These are phyloP conservation scores for Hirsutella rhossiliensis DNA, from an alignment of 2,329 filamentous ascomycete species.

Conservation along the genomic window DNA sequence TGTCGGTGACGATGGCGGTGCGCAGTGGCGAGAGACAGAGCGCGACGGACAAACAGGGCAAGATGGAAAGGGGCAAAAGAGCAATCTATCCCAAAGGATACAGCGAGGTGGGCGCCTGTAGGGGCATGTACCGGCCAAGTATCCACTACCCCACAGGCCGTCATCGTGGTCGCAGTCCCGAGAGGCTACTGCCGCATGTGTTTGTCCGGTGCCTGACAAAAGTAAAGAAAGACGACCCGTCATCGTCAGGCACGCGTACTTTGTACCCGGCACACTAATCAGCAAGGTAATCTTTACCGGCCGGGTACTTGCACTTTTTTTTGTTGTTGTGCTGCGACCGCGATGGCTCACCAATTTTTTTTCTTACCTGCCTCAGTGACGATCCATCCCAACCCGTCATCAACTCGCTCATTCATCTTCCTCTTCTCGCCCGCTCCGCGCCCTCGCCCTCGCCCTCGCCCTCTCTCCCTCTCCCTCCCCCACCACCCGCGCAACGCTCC, in stretches of 20 bases:
- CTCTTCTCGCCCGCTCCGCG: not conserved
- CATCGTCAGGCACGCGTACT: not conserved
- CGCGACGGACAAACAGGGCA: not conserved
- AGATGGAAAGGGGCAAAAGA: not conserved
- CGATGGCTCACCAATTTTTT: not conserved
- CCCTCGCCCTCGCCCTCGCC: not conserved
- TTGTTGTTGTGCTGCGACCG: no score
- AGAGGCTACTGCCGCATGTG: no score
- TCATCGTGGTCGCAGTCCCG: no score
- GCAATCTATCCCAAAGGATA: not conserved
- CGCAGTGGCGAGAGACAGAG: not conserved
- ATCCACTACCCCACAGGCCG: not conserved
- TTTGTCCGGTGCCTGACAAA: no score
- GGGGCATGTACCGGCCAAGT: not conserved
- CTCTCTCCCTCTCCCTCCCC: not conserved
- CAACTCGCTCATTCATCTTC: not conserved
- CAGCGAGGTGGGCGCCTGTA: not conserved
- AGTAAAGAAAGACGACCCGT: not conserved
- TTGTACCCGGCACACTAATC: not conserved
- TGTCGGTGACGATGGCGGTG: not conserved
- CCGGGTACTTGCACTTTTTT: not conserved
- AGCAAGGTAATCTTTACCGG: not conserved
- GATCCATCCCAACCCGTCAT: not conserved
- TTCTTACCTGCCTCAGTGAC: not conserved
- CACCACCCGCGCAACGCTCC: no score